Conservation (phyloP, 805 yeast genomes). For the Ogataea kodamae region DNA sequence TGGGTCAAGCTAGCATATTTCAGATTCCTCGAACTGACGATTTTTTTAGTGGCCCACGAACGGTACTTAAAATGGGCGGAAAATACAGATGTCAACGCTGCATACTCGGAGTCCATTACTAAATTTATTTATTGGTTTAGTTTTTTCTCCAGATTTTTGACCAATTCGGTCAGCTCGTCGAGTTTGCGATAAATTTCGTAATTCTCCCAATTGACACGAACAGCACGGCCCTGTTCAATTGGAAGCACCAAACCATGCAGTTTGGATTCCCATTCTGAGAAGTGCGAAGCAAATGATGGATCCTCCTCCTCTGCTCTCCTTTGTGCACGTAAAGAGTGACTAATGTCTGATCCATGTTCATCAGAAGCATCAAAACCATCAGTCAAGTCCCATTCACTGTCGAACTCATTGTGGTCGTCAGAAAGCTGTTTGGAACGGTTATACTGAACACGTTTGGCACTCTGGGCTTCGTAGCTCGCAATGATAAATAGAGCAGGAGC, state of each 20-base stretch:
- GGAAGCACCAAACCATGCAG: constrained; percentile 56
- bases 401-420: constrained; percentile 77
- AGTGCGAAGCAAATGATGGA: constrained; percentile 58
- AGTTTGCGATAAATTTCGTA: constrained; percentile 52
- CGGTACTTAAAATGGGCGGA: constrained; percentile 33
- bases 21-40: constrained; percentile 31
- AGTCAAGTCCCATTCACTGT: constrained; percentile 77
- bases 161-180: constrained; percentile 41
- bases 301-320: constrained; percentile 63
- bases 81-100: constrained; percentile 31
- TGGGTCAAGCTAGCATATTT: constrained; percentile 36
- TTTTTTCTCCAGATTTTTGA: constrained; percentile 31
- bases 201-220: constrained; percentile 63
- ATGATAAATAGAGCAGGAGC: constrained; percentile 62
- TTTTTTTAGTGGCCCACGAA: constrained; percentile 32
- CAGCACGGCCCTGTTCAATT: constrained; percentile 48
- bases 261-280: constrained; percentile 45
- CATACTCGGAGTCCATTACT: constrained; percentile 24
- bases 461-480: constrained; percentile 59
- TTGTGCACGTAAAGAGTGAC: constrained; percentile 46
- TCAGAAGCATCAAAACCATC: constrained; percentile 59
- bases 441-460: constrained; percentile 67
- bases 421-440: constrained; percentile 60
- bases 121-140: not conserved
- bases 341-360: constrained; percentile 30